Evolutionary conservation across 306 rosid genomes (phyloP).

Genomic region (Sesbania bispinosa): DNA sequence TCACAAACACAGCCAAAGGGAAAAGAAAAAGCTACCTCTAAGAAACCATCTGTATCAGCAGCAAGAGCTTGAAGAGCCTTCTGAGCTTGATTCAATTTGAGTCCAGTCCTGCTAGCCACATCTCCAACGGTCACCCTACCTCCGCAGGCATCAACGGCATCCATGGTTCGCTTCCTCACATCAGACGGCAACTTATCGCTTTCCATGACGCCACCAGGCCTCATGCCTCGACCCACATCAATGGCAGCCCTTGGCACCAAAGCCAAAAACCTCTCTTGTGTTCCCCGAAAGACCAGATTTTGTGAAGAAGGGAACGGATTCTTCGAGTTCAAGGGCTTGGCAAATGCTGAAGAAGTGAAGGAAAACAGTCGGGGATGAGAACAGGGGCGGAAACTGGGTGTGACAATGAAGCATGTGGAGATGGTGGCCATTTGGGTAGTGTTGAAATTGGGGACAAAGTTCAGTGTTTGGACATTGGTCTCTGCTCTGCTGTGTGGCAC

Average conservation of each 20-base stretch:
- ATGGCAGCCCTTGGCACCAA: constrained; percentile 43
- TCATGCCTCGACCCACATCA: constrained; percentile 43
- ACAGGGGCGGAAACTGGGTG: constrained; percentile 39
- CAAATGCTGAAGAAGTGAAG: constrained; percentile 25
- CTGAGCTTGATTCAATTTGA: constrained; percentile 79
- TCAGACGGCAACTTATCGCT: constrained; percentile 67
- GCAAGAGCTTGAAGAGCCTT: constrained; percentile 91
- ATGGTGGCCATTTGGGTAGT: constrained; percentile 52
- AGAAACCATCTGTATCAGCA: constrained; percentile 79
- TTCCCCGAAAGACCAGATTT: constrained; percentile 32
- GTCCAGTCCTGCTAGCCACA: constrained; percentile 85
- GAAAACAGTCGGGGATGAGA: constrained; percentile 18
- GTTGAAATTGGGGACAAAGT: not conserved
- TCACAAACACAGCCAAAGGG: not conserved
- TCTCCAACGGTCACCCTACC: constrained; percentile 91
- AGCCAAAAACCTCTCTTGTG: constrained; percentile 35
- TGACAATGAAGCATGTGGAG: constrained; percentile 58
- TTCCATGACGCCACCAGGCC: constrained; percentile 76
- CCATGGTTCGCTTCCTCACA: constrained; percentile 92
- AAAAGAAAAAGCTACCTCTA: constrained; percentile 52
- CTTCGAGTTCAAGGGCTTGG: constrained; percentile 8
- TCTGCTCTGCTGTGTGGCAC: not conserved
- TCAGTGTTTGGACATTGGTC: constrained; percentile 26
- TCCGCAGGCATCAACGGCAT: constrained; percentile 75
- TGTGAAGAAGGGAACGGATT: constrained; percentile 19